Evolutionary conservation across 2,329 filamentous ascomycete species (phyloP), one percentile per base, ranked within the genome.

Genomic region (Ophiocordyceps polyrhachis-furcata): DNA sequence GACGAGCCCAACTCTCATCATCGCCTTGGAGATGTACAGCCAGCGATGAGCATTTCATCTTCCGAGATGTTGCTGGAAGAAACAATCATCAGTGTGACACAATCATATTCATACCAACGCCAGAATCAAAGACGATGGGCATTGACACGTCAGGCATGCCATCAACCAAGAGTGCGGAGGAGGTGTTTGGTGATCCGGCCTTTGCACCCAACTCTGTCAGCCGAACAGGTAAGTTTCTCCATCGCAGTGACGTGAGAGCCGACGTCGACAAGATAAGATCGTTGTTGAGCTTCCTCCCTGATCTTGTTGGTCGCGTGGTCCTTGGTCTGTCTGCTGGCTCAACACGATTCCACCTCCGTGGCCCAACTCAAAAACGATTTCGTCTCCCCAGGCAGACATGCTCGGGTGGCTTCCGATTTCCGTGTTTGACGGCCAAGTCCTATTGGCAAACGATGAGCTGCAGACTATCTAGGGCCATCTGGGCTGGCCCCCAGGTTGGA

Each of bases 381-480:
- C 46, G 76, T 93, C 43, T 86, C 86, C 0, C 83, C n/a, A 66
- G 68, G 45, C 93, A 93, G 55, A 82, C 51, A 91, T 85, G 5
- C 76, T 93, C 67, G 64, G 25, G 94, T 44, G 65, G 93, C 14
- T 70, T 72, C 15, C 76, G 88, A 6, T 94, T 94, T 58, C 70
- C 95, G 43, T 69, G 50, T 58, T 58, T 83, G 47, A 74, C 73
- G 35, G 17, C n/a, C 7, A 17, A 38, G 17, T 2, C 47, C 85
- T 94, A 2, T 91, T 89, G 56, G 64, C 67, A 12, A 70, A 71
- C 42, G 65, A 79, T 47, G 71, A 84, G 50, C 73, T 93, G 46
- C 79, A 81, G 51, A 72, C 73, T 7, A 35, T 86, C 87, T 3
- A 93, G 94, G 88, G 79, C 86, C 63, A 66, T 93, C 15, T 93